Base-by-base conservation (phyloP, 1,284 basidiomycete genomes). In the Fomitopsis schrenkii region DNA sequence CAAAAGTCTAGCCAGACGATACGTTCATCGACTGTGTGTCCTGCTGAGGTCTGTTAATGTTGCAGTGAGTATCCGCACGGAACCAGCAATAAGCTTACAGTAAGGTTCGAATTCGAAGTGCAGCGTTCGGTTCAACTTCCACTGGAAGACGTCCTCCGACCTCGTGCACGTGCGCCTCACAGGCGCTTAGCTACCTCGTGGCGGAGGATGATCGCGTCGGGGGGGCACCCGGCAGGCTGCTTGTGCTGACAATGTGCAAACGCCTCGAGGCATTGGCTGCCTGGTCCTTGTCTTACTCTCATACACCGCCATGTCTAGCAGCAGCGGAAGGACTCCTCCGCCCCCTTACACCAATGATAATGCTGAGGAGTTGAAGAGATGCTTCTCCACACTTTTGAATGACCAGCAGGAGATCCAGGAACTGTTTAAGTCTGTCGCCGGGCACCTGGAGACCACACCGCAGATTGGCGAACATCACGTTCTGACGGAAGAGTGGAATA, bases 371-470 rank as follows among this genome's bases (percentile, higher is more conserved):
- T 60, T 71, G 38, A 68, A 67, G 62, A 59, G 63, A 28, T 58
- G 62, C 9, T 71, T 70, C 60, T 58, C 65, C 2, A 62, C 60
- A 30, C 58, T 71, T 7, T 50, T 64, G 6, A 54, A 59, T 15
- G 67, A 70, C 57, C 70, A 71, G 50, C 60, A 64, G 38, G 68
- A 71, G 52, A 70, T 70, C 26, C 68, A 69, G 62, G 57, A 59
- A n/a, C 63, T 71, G 36, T 71, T 71, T 63, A 64, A 62, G 58
- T 65, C 64, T 1, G 69, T 71, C 17, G 57, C 67, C 0, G 52
- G 57, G 17, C 55, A 70, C 33, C 62, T 71, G 19, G 68, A 68
- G 58, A 57, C 63, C 15, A 68, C 69, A 17, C 63, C 61, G 30
- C 63, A 70, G 53, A 67, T 71, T 52, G 70, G 68, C 17, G 66